Conservation (phyloP, 768 basidiomycete species). For the Suillus hirtellus region DNA sequence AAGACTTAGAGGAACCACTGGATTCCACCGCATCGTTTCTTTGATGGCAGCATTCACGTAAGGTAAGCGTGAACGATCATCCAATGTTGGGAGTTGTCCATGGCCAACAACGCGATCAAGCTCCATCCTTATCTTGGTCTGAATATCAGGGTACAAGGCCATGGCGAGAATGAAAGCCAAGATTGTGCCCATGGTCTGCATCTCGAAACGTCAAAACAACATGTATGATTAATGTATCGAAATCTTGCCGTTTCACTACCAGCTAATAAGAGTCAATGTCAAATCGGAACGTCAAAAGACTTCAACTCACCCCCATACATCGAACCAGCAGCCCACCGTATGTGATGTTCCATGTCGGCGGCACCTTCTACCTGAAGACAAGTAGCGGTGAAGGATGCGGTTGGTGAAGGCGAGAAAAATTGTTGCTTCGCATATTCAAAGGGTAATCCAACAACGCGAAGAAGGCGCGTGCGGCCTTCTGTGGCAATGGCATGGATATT, state of each 20-base stretch:
- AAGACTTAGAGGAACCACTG: constrained; percentile 14
- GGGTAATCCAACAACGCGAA: not conserved
- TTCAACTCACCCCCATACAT: constrained; percentile 12
- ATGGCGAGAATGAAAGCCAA: constrained; percentile 12
- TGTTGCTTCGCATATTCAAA: constrained; percentile 12
- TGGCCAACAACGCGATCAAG: constrained; percentile 36
- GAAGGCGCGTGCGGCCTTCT: constrained; percentile 3
- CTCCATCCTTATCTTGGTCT: constrained; percentile 19
- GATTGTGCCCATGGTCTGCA: constrained; percentile 8
- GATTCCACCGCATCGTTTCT: constrained; percentile 47
- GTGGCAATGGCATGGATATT: constrained; percentile 2
- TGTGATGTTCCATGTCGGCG: constrained; percentile 3
- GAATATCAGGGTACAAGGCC: constrained; percentile 8
- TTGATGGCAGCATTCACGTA: constrained; percentile 43
- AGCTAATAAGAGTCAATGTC: not conserved
- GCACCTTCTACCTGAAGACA: constrained; percentile 3
- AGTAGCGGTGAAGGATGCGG: constrained; percentile 5
- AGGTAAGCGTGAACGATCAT: constrained; percentile 38
- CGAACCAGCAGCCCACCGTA: constrained; percentile 13
- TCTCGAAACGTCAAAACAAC: not conserved
- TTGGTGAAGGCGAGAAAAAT: not conserved
- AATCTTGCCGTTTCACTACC: constrained; percentile 6
- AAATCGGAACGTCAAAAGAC: not conserved
- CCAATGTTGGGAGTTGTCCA: constrained; percentile 33
- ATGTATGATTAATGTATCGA: not conserved